These are phyloP conservation scores for Cornus controversa DNA, from an alignment of 148 eudicot species.

Conservation along the genomic window DNA sequence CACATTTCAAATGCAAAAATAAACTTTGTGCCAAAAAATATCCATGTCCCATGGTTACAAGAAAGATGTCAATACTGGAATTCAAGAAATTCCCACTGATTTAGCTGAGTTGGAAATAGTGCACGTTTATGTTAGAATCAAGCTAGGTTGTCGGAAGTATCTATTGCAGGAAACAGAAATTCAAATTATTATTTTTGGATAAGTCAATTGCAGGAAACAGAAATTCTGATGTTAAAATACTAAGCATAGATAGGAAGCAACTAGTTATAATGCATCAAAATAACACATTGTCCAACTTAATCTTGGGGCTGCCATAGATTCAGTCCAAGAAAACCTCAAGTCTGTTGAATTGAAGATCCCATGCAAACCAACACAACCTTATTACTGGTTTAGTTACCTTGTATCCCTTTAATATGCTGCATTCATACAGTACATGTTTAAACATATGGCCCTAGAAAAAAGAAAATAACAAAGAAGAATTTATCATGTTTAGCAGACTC, in stretches of 20 bases:
- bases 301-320: background rate
- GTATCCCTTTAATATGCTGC: no score
- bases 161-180: background rate
- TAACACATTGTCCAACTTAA: background rate
- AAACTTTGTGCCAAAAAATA: constrained; percentile 1
- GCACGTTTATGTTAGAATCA: background rate
- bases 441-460: constrained; percentile 1
- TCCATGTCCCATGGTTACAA: background rate
- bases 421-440: background rate
- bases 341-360: background rate
- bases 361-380: constrained; percentile 1
- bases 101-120: background rate
- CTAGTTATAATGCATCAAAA: no score
- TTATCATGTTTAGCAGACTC: background rate
- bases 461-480: background rate
- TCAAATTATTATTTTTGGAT: no score
- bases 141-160: background rate
- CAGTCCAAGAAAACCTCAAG: no score
- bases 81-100: background rate
- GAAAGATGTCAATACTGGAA: background rate
- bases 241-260: no score
- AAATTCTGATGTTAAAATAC: background rate
- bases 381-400: background rate
- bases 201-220: background rate
- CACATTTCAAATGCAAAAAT: background rate